Base-by-base conservation (phyloP, 768 basidiomycete species). In the Lyophyllum shimeji region DNA sequence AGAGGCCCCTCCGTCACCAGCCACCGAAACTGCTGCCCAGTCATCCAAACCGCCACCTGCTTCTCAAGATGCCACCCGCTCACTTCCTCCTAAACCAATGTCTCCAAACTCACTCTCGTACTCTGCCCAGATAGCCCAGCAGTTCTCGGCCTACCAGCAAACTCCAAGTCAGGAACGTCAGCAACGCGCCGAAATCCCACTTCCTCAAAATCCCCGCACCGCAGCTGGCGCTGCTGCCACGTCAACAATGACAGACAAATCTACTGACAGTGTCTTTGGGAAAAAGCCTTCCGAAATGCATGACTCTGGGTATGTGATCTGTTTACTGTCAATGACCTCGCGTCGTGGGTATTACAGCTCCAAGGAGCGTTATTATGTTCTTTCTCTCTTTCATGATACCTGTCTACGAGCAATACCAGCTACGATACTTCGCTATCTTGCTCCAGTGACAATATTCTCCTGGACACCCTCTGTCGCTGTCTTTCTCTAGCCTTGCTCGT, bases 251-350 rank as follows among this genome's bases (percentile, higher is more conserved):
- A 74, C 76, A 11, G 75, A 73, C 49, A 69, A 72, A n/a, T 62
- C 64, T 1, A 57, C 63, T 29, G 73, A 78, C 52, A 75, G 72
- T 46, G 75, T 82, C 13, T 79, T 80, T 66, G 77, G 82, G 17
- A 78, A 86, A 64, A 81, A 85, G 60, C 84, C 84, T 8, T 82
- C 82, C 18, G 88, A 90, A 68, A 87, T 87, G 86, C 85, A 87
- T 57, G 89, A 91, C 67, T 84, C 85, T 78, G 89, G 89, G 89
- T 91, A 80, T 87, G 89, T 62, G 60, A 40, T 57, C 63, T 65
- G 46, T 56, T n/a, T 53, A 29, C 37, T 58, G 25, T 53, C 44
- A 20, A 45, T 33, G 45, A 53, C 33, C n/a, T n/a, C 44, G 56
- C 23, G 52, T 46, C 24, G 39, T 17, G 52, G 50, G 46, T 53